Evolutionary conservation across 306 rosid species (phyloP).

Genomic region (Corylus heterophylla): DNA sequence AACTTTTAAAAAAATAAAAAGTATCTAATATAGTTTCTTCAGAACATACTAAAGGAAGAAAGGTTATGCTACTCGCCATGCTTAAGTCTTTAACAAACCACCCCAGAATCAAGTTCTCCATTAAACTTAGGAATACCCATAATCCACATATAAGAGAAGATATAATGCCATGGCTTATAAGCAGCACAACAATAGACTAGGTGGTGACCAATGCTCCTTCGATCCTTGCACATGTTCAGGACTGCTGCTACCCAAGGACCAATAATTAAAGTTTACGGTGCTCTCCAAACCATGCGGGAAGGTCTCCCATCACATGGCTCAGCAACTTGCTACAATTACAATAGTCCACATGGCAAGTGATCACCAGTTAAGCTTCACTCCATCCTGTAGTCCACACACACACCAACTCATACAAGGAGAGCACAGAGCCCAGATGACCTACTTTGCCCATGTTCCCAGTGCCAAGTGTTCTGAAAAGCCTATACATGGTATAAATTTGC

Average conservation of each 20-base stretch:
- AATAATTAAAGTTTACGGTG: neutral
- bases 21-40: too few relatives aligned
- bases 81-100: neutral
- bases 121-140: neutral
- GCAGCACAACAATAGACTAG: neutral
- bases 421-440: neutral
- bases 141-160: neutral
- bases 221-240: neutral
- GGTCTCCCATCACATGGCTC: too few relatives aligned
- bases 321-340: neutral
- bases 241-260: neutral
- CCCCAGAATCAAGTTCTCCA: neutral
- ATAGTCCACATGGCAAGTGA: neutral
- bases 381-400: neutral
- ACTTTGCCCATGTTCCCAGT: neutral
- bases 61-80: too few relatives aligned
- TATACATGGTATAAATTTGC: neutral
- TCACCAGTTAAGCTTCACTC: neutral
- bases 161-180: neutral
- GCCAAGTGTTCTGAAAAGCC: constrained; percentile 9
- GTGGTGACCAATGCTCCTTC: neutral
- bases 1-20: too few relatives aligned
- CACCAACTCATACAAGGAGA: neutral
- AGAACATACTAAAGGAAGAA: neutral
- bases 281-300: too few relatives aligned